Conservation (phyloP, 1,139 yeast genomes). For the Debaryomyces udenii region DNA sequence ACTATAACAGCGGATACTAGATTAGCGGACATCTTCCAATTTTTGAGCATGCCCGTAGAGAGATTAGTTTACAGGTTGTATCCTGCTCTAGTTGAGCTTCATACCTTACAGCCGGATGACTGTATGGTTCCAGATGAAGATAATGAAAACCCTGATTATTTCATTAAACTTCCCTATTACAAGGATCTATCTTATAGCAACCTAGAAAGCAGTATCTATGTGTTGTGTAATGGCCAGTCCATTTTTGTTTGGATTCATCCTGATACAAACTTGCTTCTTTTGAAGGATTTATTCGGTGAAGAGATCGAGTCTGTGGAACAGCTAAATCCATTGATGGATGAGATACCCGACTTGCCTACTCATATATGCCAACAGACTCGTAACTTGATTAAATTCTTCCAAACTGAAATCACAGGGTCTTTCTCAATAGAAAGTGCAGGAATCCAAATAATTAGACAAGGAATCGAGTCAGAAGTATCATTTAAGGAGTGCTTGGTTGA, state of each 20-base stretch:
- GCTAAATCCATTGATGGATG: slow-evolving; percentile 55
- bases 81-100: slow-evolving; percentile 80
- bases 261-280: slow-evolving; percentile 64
- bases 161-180: slow-evolving; percentile 53
- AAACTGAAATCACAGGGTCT: slow-evolving; percentile 41
- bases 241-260: slow-evolving; percentile 73
- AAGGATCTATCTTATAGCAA: slow-evolving; percentile 50
- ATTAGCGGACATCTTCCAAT: slow-evolving; percentile 56
- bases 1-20: slow-evolving; percentile 58
- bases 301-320: slow-evolving; percentile 44
- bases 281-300: slow-evolving; percentile 76
- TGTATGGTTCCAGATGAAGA: slow-evolving; percentile 38
- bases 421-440: slow-evolving; percentile 38
- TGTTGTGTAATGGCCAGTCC: slow-evolving; percentile 70
- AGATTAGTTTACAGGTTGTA: slow-evolving; percentile 68
- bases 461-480: slow-evolving; percentile 61
- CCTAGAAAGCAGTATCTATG: slow-evolving; percentile 75
- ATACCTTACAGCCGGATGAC: slow-evolving; percentile 61
- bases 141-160: slow-evolving; percentile 48
- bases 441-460: slow-evolving; percentile 66
- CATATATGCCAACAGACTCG: slow-evolving; percentile 71
- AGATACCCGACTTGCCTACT: slow-evolving; percentile 72
- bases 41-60: slow-evolving; percentile 60
- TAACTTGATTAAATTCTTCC: slow-evolving; percentile 57
- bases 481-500: slow-evolving; percentile 70